Evolutionary conservation across 306 rosid species (phyloP).

Genomic region (Mucuna pruriens): DNA sequence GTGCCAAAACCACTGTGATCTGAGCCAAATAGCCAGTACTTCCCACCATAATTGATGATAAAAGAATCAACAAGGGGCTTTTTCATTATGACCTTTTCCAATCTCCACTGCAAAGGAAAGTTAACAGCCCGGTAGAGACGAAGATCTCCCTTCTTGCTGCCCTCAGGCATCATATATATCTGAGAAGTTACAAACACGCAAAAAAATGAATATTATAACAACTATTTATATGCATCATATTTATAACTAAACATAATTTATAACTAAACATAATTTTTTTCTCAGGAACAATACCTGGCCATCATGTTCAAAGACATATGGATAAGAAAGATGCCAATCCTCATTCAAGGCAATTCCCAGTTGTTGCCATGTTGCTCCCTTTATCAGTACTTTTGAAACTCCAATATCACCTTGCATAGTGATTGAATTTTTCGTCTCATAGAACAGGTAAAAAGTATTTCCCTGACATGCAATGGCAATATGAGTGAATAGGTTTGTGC

Average conservation of each 20-base stretch:
- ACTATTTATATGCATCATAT: not conserved
- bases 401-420: constrained; percentile 97
- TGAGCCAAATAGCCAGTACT: constrained; percentile 94
- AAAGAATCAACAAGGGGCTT: constrained; percentile 87
- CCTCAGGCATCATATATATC: constrained; percentile 98
- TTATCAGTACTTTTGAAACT: constrained; percentile 86
- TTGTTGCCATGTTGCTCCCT: constrained; percentile 94
- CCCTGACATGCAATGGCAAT: constrained; percentile 56
- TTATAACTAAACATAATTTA: constrained; percentile 15
- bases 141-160: constrained; percentile 81
- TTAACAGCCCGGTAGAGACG: constrained; percentile 83
- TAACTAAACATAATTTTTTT: not conserved
- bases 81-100: constrained; percentile 77
- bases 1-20: constrained; percentile 91
- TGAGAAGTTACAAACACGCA: constrained; percentile 46
- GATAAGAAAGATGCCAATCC: constrained; percentile 98
- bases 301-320: constrained; percentile 73
- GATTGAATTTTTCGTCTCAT: constrained; percentile 85
- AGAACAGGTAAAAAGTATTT: constrained; percentile 77
- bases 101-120: constrained; percentile 87
- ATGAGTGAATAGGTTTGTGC: constrained; percentile 30
- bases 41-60: constrained; percentile 60
- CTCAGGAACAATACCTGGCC: constrained; percentile 64
- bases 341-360: constrained; percentile 91
- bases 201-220: constrained; percentile 5